Evolutionary conservation across 306 rosid species (phyloP).

Genomic region (Glycine tomentella): DNA sequence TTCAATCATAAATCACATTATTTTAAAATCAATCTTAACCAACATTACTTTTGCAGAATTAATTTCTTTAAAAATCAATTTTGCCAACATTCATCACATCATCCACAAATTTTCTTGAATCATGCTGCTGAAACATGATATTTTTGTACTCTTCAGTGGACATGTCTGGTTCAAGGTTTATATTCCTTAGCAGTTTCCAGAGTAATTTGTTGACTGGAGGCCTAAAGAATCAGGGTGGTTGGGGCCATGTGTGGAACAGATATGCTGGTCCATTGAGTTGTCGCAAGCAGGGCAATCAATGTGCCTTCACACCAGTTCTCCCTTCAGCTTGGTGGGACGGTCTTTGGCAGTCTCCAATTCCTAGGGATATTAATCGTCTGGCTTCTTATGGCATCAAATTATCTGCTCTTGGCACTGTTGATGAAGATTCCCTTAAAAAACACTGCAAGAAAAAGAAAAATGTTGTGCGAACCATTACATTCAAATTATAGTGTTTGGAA

Average conservation of each 20-base stretch:
- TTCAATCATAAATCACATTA: not conserved
- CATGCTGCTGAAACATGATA: not conserved
- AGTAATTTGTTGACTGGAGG: constrained; percentile 76
- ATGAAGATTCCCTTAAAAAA: constrained; percentile 58
- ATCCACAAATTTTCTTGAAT: not conserved
- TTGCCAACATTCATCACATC: too few species aligned
- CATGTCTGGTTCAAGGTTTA: constrained; percentile 61
- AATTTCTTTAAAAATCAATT: too few species aligned
- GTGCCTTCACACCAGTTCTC: constrained; percentile 85
- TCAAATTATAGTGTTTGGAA: constrained; percentile 58
- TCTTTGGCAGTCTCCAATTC: constrained; percentile 91
- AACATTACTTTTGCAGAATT: too few species aligned
- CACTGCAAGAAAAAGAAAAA: constrained; percentile 72
- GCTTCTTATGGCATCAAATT: constrained; percentile 70
- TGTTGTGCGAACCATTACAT: constrained; percentile 65
- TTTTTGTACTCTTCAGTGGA: constrained; percentile 58
- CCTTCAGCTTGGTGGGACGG: constrained; percentile 98
- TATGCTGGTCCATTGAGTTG: constrained; percentile 88
- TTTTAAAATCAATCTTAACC: too few species aligned
- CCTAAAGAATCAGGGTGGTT: constrained; percentile 82
- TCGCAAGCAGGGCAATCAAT: constrained; percentile 68
- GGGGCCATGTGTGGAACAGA: constrained; percentile 99
- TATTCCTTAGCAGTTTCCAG: constrained; percentile 86
- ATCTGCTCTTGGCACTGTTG: constrained; percentile 69
- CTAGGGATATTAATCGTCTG: constrained; percentile 70